These are phyloP conservation scores for Epichloe gansuensis DNA, from an alignment of 2,329 filamentous ascomycete genomes.

Conservation along the genomic window DNA sequence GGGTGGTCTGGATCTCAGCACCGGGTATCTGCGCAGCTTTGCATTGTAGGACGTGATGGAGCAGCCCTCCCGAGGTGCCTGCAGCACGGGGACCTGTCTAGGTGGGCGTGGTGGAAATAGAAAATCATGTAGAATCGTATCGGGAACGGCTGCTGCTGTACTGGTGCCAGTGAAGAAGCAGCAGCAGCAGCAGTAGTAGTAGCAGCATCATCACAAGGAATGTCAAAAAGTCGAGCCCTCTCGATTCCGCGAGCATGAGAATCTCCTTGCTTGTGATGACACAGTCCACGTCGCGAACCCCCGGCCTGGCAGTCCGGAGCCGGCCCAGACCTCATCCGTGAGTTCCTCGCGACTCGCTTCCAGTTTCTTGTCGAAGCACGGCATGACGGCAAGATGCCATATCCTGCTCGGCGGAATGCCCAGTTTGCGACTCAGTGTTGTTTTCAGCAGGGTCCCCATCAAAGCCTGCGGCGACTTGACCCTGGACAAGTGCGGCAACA, in stretches of 20 bases:
- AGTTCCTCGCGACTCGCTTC: constrained; percentile 90
- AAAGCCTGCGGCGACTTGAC: constrained; percentile 92
- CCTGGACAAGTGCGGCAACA: constrained; percentile 79
- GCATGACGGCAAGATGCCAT: constrained; percentile 95
- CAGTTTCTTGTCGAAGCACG: constrained; percentile 97
- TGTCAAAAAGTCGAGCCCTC: constrained; percentile 63
- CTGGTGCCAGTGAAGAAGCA: constrained; percentile 26
- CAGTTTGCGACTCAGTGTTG: constrained; percentile 60
- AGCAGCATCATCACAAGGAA: constrained; percentile 28
- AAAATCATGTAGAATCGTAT: constrained; percentile 56
- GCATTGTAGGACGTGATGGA: constrained; percentile 71
- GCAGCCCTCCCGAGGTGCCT: constrained; percentile 79
- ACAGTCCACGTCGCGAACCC: constrained; percentile 84
- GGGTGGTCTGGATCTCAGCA: constrained; percentile 55
- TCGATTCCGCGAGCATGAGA: constrained; percentile 73
- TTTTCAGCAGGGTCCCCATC: constrained; percentile 82
- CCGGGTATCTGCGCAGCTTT: constrained; percentile 60
- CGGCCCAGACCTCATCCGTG: constrained; percentile 65
- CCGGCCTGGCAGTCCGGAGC: constrained; percentile 32
- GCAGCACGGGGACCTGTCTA: constrained; percentile 39
- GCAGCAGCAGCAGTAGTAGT: constrained; percentile 32
- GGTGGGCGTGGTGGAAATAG: constrained; percentile 49
- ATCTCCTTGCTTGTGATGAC: constrained; percentile 96
- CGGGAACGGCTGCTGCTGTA: constrained; percentile 46
- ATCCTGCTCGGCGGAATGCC: constrained; percentile 66